phyloP scores from a whole-genome alignment of 2,329 filamentous ascomycete species.

The Alternaria ventricosa region DNA sequence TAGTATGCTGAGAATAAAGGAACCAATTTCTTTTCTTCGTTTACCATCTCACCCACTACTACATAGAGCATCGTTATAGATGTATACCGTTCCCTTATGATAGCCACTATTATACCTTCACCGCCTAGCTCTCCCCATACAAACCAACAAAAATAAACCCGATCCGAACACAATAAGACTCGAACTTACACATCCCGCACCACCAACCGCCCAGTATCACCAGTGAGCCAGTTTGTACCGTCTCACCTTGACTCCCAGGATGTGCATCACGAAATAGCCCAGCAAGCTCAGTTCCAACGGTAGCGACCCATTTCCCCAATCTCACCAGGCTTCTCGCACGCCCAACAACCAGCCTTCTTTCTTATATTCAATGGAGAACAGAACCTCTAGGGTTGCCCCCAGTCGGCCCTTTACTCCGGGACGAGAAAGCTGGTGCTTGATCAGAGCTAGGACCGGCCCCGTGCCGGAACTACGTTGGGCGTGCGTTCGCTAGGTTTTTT shows the following conservation, averaged over 20 bases:
- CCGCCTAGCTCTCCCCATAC: accelerated
- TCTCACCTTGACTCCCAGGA: background rate
- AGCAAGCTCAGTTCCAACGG: background rate
- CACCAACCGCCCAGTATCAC: background rate
- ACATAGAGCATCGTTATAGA: too few relatives aligned
- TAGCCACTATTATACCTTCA: background rate
- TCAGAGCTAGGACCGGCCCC: background rate
- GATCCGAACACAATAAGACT: background rate
- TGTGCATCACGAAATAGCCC: background rate
- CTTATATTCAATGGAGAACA: background rate
- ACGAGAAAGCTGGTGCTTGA: background rate
- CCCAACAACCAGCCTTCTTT: background rate
- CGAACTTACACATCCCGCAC: background rate
- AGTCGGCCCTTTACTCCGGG: background rate
- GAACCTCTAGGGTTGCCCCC: background rate
- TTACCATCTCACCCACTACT: too few relatives aligned
- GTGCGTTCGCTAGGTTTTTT: background rate
- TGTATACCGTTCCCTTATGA: too few relatives aligned
- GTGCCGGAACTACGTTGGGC: background rate
- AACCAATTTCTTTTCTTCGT: too few relatives aligned
- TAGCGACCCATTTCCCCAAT: background rate
- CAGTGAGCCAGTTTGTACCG: background rate
- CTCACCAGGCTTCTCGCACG: background rate
- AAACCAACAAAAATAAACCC: background rate
- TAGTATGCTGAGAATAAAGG: too few relatives aligned